Evolutionary conservation across 768 basidiomycete species (phyloP), one percentile per base, ranked within the genome.

Genomic region (Hypsizygus marmoreus): DNA sequence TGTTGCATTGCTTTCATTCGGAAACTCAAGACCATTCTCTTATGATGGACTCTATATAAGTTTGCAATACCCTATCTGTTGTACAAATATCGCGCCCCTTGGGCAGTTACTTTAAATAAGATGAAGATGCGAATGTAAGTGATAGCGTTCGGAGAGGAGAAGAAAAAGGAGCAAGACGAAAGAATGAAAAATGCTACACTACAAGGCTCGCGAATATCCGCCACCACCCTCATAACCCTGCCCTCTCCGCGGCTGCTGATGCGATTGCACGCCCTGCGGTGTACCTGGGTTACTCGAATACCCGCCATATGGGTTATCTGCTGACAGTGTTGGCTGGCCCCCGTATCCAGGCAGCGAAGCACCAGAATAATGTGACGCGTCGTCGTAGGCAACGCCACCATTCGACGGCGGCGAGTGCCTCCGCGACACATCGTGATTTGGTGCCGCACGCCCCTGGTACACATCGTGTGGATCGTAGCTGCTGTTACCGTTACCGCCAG

Each of bases 381-480:
- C 57, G 43, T 70, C 69, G 45, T 68, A 64, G 17, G 63, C 65
- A 30, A 54, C 56, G 30, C 60, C 56, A 45, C 57, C 59, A 28
- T 56, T 24, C 26, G 54, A 25, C n/a, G 54, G 47, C 37, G 54
- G 42, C 22, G 58, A 52, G 6, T 56, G 59, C 22, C 58, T 48
- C 31, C 56, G 62, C 14, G 58, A 46, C 19, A 56, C 54, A 23
- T 63, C 59, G 20, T 50, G 59, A 43, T 51, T 53, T 39, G 74
- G 63, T 30, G 65, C 67, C 20, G 71, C 70, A 39, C 73, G 74
- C 50, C 75, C 75, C 60, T 76, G 75, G 57, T 85, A 83, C 38
- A 77, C 72, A 52, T 81, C 80, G 43, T 75, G 73, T n/a, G 70
- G 60, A 50, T 81, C 76, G 45, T 73, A 75, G 54, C 53, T 69